Evolutionary conservation across 441 rosid species (phyloP).

Genomic region (Brassica hybrid): DNA sequence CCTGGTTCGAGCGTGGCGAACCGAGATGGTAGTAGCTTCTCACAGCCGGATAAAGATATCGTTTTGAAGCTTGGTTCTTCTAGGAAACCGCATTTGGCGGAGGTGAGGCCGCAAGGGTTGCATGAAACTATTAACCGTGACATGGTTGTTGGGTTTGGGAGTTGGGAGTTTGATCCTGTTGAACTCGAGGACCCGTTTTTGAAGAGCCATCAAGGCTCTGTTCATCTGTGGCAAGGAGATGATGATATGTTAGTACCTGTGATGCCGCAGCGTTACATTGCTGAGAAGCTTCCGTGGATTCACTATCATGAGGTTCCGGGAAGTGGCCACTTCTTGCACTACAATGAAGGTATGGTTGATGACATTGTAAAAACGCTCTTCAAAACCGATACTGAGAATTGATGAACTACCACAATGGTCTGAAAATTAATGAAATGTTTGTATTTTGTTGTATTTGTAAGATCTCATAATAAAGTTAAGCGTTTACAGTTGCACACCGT

Average conservation of each 20-base stretch:
- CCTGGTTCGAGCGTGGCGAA: conserved; percentile 47
- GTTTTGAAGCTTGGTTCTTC: conserved; percentile 31
- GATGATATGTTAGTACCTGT: conserved; percentile 55
- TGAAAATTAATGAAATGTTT: background rate
- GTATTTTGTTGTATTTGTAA: background rate
- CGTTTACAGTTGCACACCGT: background rate
- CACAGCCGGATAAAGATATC: conserved; percentile 48
- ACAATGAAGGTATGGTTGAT: conserved; percentile 17
- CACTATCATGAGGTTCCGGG: conserved; percentile 55
- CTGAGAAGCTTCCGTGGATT: conserved; percentile 57
- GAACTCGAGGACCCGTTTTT: conserved; percentile 53
- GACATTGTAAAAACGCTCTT: conserved; percentile 26
- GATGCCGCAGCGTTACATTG: conserved; percentile 47
- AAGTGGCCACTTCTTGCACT: conserved; percentile 47
- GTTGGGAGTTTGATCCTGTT: conserved; percentile 62
- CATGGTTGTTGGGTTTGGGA: conserved; percentile 47
- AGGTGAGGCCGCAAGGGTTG: conserved; percentile 51
- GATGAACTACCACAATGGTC: background rate
- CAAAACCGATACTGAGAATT: background rate
- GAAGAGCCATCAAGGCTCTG: conserved; percentile 39
- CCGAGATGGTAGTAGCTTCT: conserved; percentile 30
- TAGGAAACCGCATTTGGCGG: conserved; percentile 14
- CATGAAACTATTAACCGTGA: conserved; percentile 54
- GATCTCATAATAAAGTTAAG: background rate
- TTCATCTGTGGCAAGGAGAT: conserved; percentile 62